These are phyloP conservation scores for Psidium friedrichsthalianum DNA, from an alignment of 345 rosid genomes.

Conservation along the genomic window DNA sequence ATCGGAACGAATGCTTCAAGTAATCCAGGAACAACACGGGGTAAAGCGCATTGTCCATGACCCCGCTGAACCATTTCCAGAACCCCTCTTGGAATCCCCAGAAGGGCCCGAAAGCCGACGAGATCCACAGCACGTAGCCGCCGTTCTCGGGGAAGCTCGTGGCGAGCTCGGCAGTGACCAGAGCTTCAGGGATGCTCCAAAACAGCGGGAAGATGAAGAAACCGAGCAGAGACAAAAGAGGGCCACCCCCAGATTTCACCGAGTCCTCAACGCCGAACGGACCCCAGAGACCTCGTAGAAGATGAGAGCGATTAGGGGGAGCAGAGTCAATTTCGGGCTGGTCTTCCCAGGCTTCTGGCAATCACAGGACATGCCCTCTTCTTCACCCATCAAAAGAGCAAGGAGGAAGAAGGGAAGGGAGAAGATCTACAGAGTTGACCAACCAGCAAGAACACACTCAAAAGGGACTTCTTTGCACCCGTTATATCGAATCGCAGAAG, in stretches of 20 bases:
- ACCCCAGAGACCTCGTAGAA: slow-evolving; percentile 97
- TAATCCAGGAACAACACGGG: slow-evolving; percentile 87
- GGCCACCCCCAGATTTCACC: slow-evolving; percentile 84
- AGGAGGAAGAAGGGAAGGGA: not conserved
- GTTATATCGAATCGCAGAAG: not conserved
- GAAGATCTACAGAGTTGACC: not conserved
- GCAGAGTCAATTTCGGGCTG: slow-evolving; percentile 54
- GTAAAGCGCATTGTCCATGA: slow-evolving; percentile 89
- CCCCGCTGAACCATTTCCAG: slow-evolving; percentile 98
- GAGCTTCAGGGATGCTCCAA: slow-evolving; percentile 92
- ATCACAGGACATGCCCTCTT: slow-evolving; percentile 21
- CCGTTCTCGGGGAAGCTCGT: slow-evolving; percentile 93
- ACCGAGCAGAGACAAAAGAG: slow-evolving; percentile 70
- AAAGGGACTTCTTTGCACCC: not conserved
- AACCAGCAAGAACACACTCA: not conserved
- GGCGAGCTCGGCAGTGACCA: slow-evolving; percentile 85
- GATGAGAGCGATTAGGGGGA: slow-evolving; percentile 77
- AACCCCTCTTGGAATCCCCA: slow-evolving; percentile 97
- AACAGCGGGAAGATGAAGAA: slow-evolving; percentile 73
- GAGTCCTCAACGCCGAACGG: slow-evolving; percentile 95
- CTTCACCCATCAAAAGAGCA: slow-evolving; percentile 56
- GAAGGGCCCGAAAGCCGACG: slow-evolving; percentile 85
- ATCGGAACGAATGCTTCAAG: slow-evolving; percentile 72
- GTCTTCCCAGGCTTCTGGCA: slow-evolving; percentile 13
- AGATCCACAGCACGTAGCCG: slow-evolving; percentile 85